These are phyloP conservation scores for Epichloe sylvatica DNA, from an alignment of 2,329 filamentous ascomycete species.

Conservation along the genomic window DNA sequence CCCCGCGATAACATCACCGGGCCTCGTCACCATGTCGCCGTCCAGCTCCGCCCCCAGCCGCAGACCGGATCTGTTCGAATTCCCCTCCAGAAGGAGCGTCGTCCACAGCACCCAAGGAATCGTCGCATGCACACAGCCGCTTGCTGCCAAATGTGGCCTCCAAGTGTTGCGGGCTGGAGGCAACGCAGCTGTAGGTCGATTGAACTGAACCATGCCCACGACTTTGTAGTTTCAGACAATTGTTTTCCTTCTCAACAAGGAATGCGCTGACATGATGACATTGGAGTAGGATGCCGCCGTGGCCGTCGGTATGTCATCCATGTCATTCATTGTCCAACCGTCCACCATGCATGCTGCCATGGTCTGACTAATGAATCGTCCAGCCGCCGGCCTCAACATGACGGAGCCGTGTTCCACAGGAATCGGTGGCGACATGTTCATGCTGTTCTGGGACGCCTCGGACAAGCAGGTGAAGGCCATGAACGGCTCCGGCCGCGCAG, in stretches of 20 bases:
- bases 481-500: slow-evolving; percentile 85
- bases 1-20: no score
- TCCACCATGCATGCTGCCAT: neutral
- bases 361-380: neutral
- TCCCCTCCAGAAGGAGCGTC: slow-evolving; percentile 72
- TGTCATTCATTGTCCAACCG: neutral
- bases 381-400: slow-evolving; percentile 81
- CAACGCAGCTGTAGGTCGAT: slow-evolving; percentile 67
- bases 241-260: no score
- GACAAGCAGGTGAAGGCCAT: slow-evolving; percentile 70
- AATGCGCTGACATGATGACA: slow-evolving; percentile 2
- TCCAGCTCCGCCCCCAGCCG: slow-evolving; percentile 33
- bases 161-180: slow-evolving; percentile 75
- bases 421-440: slow-evolving; percentile 96
- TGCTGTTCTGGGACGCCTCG: slow-evolving; percentile 76
- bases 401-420: slow-evolving; percentile 88
- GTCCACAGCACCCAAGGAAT: slow-evolving; percentile 90
- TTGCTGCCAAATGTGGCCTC: slow-evolving; percentile 79
- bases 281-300: slow-evolving; percentile 76
- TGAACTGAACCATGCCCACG: no score
- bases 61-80: slow-evolving; percentile 43
- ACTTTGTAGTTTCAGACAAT: no score
- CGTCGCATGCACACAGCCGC: slow-evolving; percentile 75
- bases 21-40: slow-evolving; percentile 28
- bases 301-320: slow-evolving; percentile 50